Conservation (phyloP, 371 early-diverging fungal genomes). For the Choanephora cucurbitarum region DNA sequence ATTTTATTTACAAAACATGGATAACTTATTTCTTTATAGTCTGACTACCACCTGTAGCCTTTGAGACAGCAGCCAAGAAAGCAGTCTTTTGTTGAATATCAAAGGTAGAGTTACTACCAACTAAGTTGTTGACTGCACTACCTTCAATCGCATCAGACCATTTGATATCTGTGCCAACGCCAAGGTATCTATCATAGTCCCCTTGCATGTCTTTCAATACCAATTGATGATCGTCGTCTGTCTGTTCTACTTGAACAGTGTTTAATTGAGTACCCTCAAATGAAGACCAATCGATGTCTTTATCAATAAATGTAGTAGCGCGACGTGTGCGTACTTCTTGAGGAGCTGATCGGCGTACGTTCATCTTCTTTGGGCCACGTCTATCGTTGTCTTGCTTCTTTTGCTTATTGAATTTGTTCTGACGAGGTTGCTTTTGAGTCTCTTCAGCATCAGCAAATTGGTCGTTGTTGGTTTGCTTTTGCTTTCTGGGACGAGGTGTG, state of each 20-base stretch:
- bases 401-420: constrained; percentile 10
- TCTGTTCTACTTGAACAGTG: constrained; percentile 1
- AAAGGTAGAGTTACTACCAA: constrained; percentile 44
- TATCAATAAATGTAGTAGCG: constrained; percentile 45
- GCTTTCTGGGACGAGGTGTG: constrained; percentile 14
- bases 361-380: background rate
- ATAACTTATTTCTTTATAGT: constrained; percentile 19
- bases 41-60: constrained; percentile 23
- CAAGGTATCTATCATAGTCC: constrained; percentile 39
- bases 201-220: constrained; percentile 28
- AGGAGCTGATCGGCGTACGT: constrained; percentile 12
- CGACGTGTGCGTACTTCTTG: constrained; percentile 31
- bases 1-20: background rate
- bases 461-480: constrained; percentile 8
- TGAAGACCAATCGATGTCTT: constrained; percentile 48
- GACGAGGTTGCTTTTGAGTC: constrained; percentile 10
- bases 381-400: constrained; percentile 3
- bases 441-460: constrained; percentile 31
- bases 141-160: constrained; percentile 26
- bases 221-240: constrained; percentile 17
- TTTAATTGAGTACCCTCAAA: constrained; percentile 12
- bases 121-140: constrained; percentile 22
- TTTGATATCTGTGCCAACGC: constrained; percentile 22
- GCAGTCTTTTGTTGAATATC: constrained; percentile 39
- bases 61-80: constrained; percentile 37